Base-by-base conservation (phyloP, 768 basidiomycete species). In the Leccinum subtestaceum region DNA sequence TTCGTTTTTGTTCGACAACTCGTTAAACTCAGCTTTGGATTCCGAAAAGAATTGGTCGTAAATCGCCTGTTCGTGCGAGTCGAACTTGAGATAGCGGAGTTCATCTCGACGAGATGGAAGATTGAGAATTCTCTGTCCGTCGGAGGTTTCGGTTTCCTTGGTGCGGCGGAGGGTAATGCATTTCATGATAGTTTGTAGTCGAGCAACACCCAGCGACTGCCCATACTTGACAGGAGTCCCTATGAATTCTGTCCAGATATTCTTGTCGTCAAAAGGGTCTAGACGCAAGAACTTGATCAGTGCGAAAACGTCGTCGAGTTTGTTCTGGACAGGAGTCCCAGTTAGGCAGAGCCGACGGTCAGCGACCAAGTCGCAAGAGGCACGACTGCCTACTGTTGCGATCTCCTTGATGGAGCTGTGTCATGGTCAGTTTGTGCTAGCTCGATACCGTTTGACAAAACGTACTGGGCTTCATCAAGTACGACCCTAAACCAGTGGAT, bases 241-340 rank as follows among this genome's bases (percentile, higher is more conserved):
- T 65, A 99, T 92, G 72, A 84, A 93, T 68, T 95, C 91, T 23
- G 89, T 94, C 95, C 97, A 99, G 12, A 87, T 75, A 56, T 85
- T 86, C 75, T 95, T 95, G 72, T 98, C 94, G 68, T 97, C 91
- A 65, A 98, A 88, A 1, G 97, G 97, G 23, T 86, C 82, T 66
- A 98, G 74, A 21, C 95, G 89, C 56, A 99, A 76, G 76, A 99
- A 98, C 75, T 97, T 97, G 80, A 99, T 87, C 59, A 99, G 80
- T 5, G 97, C 97, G 73, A 89, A 98, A 52, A 99, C 89, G 70
- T 99, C 97, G 75, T 98, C 97, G 54, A 98, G 84, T 74, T 96
- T 97, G 80, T 99, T 99, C 77, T 99, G 97, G 38, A 99, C 94
- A 1, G 97, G 97, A 8, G 97, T 99, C 57, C 97, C 97, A n/a